Conservation (phyloP, 352 stramenopile species). For the Phytopythium boreale region DNA sequence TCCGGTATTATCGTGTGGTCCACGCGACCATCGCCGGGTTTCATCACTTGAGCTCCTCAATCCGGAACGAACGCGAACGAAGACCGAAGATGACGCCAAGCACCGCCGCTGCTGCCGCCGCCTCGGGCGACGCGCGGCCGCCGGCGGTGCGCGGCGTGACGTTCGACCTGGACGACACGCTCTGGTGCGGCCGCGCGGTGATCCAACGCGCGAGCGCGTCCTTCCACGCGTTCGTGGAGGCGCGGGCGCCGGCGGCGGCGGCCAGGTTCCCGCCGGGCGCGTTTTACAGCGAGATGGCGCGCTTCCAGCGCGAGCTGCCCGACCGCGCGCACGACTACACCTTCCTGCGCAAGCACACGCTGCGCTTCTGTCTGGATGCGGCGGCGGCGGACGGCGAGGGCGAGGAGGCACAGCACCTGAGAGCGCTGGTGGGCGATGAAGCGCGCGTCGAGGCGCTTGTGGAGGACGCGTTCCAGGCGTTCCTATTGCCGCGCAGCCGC, state of each 20-base stretch:
- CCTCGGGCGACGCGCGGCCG: neutral
- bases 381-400: neutral
- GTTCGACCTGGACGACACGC: constrained; percentile 80
- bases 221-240: constrained; percentile 49
- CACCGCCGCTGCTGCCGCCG: neutral
- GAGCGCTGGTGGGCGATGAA: constrained; percentile 1
- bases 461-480: constrained; percentile 54
- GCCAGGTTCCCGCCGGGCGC: constrained; percentile 35
- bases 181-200: constrained; percentile 60
- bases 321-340: constrained; percentile 64
- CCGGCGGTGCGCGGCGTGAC: constrained; percentile 47
- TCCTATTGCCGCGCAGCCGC: constrained; percentile 52
- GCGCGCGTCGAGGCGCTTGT: constrained; percentile 31
- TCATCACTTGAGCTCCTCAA: too few species aligned
- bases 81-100: neutral
- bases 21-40: neutral
- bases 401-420: neutral
- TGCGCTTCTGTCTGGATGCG: constrained; percentile 44
- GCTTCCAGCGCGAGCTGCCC: constrained; percentile 40
- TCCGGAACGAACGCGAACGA: too few species aligned
- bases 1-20: neutral
- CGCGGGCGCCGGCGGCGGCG: constrained; percentile 28
- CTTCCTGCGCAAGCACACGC: constrained; percentile 56
- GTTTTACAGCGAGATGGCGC: constrained; percentile 38
- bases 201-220: constrained; percentile 36